Base-by-base conservation (phyloP, 257 asterid species). In the Solanum stenotomum region DNA sequence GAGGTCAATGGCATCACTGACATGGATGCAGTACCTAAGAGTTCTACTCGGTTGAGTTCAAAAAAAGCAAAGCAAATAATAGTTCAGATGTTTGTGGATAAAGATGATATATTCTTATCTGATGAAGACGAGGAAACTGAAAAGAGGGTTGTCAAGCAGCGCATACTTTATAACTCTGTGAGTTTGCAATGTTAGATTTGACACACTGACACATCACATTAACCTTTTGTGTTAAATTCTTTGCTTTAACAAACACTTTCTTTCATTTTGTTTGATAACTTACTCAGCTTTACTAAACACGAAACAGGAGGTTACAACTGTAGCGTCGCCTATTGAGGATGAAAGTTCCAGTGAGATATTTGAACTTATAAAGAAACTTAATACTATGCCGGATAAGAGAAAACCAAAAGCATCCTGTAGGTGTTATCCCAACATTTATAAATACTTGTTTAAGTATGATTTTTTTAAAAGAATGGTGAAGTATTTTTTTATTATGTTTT, bases 331-430 rank as follows among this genome's bases (percentile, higher is more conserved):
- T 77, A 93, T 91, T 74, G 98, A 93, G 87, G 98, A 97, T 90
- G 99, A 93, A 86, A 93, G 88, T 85, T 96, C 98, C 89, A 92
- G 92, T 87, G 97, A 95, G 94, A 93, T 97, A 83, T 95, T 95
- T 93, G 98, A 98, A 63, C 98, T 95, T 61, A 94, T 97, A 83
- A 97, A 94, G 95, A 97, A 95, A 88, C 94, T 95, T 77, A 94
- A 97, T 91, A 92, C 93, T 77, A 94, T 88, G 87, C 90, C 98
- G 10, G 92, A 84, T 77, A 96, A 93, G 92, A 96, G 89, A 92
- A 96, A 92, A 88, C 93, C 96, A 72, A 96, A 95, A 93, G 86
- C 94, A 88, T 88, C 94, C 70, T 94, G 99, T 97, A 95, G 90
- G 97, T 52, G 77, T 35, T 82, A 18, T 27, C 23, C 56, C 85